These are phyloP conservation scores for Colletotrichum navitas DNA, from an alignment of 2,329 filamentous ascomycete genomes.

Conservation along the genomic window DNA sequence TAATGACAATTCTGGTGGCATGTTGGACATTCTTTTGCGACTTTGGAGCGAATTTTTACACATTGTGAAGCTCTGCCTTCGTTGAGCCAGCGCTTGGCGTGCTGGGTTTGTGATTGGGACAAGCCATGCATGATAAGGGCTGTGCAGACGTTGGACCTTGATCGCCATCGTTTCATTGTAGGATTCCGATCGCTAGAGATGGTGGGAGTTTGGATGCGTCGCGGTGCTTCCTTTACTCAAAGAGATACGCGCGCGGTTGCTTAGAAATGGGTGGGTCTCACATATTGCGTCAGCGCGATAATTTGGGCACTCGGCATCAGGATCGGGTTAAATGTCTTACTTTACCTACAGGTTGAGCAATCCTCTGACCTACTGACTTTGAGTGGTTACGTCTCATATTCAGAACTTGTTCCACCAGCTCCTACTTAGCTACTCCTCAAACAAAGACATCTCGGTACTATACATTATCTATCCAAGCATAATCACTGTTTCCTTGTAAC, in stretches of 20 bases:
- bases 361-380: not conserved
- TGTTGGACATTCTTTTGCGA: slow-evolving; percentile 15
- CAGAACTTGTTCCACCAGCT: not conserved
- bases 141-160: not conserved
- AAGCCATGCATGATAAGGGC: not conserved
- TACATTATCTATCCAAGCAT: not conserved
- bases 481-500: not conserved
- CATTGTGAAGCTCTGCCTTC: not conserved
- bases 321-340: not conserved
- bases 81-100: not conserved
- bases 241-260: slow-evolving; percentile 33
- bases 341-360: not conserved
- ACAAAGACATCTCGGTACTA: not conserved
- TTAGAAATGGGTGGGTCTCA: slow-evolving; percentile 25
- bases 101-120: not conserved
- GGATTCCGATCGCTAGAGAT: not conserved
- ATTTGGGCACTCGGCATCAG: not conserved
- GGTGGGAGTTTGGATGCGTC: not conserved
- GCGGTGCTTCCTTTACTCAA: not conserved
- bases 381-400: not conserved
- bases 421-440: not conserved
- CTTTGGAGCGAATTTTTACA: not conserved
- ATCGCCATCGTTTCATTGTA: not conserved
- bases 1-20: slow-evolving; percentile 22
- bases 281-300: not conserved